Evolutionary conservation across 805 yeast genomes (phyloP).

Genomic region (Suhomyces tanzawaensis): DNA sequence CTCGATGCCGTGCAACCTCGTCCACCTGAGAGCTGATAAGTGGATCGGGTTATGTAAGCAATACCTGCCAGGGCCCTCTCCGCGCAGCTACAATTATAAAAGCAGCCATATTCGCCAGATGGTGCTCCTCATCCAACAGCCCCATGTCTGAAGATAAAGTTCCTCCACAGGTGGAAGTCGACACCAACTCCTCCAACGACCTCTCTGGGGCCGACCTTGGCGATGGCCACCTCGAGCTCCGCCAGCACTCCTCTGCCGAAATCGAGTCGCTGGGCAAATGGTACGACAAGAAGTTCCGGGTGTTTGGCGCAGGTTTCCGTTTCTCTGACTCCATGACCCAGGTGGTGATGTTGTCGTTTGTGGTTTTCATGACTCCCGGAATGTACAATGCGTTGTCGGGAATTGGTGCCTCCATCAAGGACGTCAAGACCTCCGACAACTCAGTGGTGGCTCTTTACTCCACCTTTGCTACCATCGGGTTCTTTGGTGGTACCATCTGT

Average conservation of each 20-base stretch:
- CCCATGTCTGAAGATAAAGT: slow-evolving; percentile 8
- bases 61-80: background rate
- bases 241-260: slow-evolving; percentile 26
- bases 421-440: slow-evolving; percentile 41
- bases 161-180: slow-evolving; percentile 2
- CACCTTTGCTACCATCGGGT: slow-evolving; percentile 57
- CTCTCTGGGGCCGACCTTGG: slow-evolving; percentile 1
- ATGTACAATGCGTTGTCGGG: slow-evolving; percentile 53
- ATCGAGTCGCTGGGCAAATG: slow-evolving; percentile 37
- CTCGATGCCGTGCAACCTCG: slow-evolving; percentile 6
- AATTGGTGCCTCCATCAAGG: slow-evolving; percentile 43
- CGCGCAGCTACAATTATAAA: background rate
- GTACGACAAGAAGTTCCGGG: slow-evolving; percentile 30
- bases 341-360: slow-evolving; percentile 45
- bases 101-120: background rate
- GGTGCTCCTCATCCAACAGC: background rate
- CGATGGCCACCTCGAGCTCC: slow-evolving; percentile 19
- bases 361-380: slow-evolving; percentile 51
- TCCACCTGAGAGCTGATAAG: slow-evolving; percentile 1
- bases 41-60: slow-evolving; percentile 1
- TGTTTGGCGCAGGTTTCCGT: slow-evolving; percentile 14
- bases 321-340: slow-evolving; percentile 42
- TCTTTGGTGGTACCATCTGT: slow-evolving; percentile 54
- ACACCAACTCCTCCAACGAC: slow-evolving; percentile 7
- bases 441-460: slow-evolving; percentile 53